Base-by-base conservation (phyloP, 768 basidiomycete species). In the Suillus bovinus region DNA sequence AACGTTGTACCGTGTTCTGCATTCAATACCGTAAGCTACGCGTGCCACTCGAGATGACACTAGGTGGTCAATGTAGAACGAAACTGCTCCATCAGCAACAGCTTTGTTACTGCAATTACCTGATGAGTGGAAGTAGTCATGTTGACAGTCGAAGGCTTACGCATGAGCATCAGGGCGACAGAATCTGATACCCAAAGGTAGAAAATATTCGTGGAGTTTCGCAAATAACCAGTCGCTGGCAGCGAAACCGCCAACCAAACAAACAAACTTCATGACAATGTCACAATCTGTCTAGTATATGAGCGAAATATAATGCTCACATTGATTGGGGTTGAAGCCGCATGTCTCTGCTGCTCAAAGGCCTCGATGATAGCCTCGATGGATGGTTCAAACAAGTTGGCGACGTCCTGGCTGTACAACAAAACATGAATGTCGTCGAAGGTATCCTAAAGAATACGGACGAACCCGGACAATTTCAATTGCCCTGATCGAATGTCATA, bases 201-300 rank as follows among this genome's bases (percentile, higher is more conserved):
- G 67, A 1, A 82, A 68, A 2, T 73, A 68, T 20, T 71, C 66
- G 20, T 78, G 77, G 22, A 86, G 77, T 38, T 74, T 72, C 9
- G 65, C 63, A 59, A 78, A 83, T 16, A 85, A 66, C 71, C 76
- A 84, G 29, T 80, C 78, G 56, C 77, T 84, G 14, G 81, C 79
- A 0, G 80, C 78, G 63, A 83, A 84, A 0, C 82, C 82, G 2
- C 84, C 83, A 1, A 85, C 82, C 2, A 87, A 76, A 46, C 83
- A 78, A n/a, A 80, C 75, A 17, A 75, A 61, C 76, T 76, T 33
- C 6, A 17, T 3, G 0, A 7, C n/a, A 7, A 11, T 58, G 10
- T 16, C 6, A 59, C 13, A 2, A n/a, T 20, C 1, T 3, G 5
- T 13, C 47, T 16, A 4, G 36, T 29, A 24, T 41, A 41, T 27